Conservation (phyloP, 257 asterid species). For the Solanum peruvianum region DNA sequence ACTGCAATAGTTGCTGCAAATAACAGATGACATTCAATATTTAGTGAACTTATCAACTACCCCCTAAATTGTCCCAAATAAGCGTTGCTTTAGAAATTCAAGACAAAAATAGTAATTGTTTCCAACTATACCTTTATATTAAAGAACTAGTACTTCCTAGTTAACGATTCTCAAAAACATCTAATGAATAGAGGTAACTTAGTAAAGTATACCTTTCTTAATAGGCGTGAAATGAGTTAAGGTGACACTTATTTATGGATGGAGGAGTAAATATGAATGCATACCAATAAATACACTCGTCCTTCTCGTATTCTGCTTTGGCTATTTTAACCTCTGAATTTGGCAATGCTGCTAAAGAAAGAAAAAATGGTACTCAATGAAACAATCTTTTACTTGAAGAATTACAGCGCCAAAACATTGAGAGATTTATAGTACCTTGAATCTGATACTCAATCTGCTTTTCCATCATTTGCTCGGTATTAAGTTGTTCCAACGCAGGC, state of each 20-base stretch:
- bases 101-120: background rate
- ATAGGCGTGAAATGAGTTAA: background rate
- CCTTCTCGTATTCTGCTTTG: conserved; percentile 4
- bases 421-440: conserved; percentile 29
- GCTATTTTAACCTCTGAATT: conserved; percentile 33
- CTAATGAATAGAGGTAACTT: background rate
- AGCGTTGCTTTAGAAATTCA: background rate
- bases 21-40: conserved; percentile 1
- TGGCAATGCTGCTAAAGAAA: conserved; percentile 38
- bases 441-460: conserved; percentile 55
- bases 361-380: background rate
- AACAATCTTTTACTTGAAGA: background rate
- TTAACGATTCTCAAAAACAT: background rate
- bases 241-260: background rate
- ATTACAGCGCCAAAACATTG: background rate
- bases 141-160: background rate
- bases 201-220: background rate
- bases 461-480: conserved; percentile 53
- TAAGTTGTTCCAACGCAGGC: conserved; percentile 52
- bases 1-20: conserved; percentile 66
- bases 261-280: background rate
- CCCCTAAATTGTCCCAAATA: background rate
- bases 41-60: background rate
- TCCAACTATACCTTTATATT: background rate
- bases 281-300: conserved; percentile 70